phyloP scores from a whole-genome alignment of 805 yeast genomes.

The Yamadazyma olivae region DNA sequence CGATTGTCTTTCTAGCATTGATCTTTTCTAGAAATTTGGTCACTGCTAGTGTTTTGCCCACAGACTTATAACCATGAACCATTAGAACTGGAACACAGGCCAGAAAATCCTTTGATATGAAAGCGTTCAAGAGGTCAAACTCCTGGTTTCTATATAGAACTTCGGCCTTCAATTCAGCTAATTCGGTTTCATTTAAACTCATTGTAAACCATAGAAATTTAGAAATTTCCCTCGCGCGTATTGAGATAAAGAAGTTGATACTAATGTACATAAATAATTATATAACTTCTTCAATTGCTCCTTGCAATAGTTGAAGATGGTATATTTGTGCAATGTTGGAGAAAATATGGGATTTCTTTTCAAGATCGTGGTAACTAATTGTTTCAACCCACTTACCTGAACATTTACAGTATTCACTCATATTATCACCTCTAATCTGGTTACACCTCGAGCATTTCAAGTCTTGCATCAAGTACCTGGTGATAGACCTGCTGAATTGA shows the following conservation, averaged over 20 bases:
- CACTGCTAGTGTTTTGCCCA: conserved; percentile 46
- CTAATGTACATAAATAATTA: not conserved
- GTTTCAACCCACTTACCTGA: conserved; percentile 83
- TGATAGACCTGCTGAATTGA: conserved; percentile 52
- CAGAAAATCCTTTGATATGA: conserved; percentile 24
- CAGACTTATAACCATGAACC: conserved; percentile 47
- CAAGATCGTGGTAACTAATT: conserved; percentile 41
- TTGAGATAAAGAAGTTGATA: no score
- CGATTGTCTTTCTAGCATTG: conserved; percentile 22
- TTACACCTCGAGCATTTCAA: conserved; percentile 76
- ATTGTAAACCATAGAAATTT: no score
- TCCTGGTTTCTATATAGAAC: conserved; percentile 24
- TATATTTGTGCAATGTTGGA: conserved; percentile 57
- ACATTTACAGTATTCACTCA: conserved; percentile 77
- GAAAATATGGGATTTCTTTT: conserved; percentile 46
- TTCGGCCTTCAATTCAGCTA: not conserved
- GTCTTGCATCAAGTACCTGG: conserved; percentile 76
- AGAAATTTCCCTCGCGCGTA: not conserved
- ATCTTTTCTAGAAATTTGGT: conserved; percentile 25
- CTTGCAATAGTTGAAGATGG: conserved; percentile 54
- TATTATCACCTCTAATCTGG: conserved; percentile 59
- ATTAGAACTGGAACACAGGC: conserved; percentile 34
- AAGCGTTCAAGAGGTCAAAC: conserved; percentile 31
- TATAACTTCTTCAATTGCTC: conserved; percentile 21
- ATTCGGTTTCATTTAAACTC: not conserved